Conservation (phyloP, 768 basidiomycete genomes). For the Rhodotorula kratochvilovae region DNA sequence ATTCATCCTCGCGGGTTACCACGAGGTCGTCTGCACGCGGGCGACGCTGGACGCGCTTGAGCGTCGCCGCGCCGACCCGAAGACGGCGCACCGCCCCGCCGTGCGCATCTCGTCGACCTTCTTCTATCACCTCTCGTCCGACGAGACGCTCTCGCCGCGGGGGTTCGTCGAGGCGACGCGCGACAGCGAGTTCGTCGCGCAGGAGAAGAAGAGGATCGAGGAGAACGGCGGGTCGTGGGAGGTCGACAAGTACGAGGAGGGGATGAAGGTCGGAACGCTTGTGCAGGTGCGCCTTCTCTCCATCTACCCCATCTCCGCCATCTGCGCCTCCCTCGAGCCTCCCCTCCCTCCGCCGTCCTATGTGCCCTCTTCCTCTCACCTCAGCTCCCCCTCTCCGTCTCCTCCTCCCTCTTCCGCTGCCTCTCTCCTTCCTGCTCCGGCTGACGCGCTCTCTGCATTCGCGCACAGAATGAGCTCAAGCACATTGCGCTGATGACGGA, state of each 20-base stretch:
- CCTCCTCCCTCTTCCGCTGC: too few relatives aligned
- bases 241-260: conserved; percentile 52
- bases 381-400: too few relatives aligned
- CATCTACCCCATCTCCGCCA: conserved; percentile 9
- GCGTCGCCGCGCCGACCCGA: conserved; percentile 53
- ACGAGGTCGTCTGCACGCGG: conserved; percentile 87
- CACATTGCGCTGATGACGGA: conserved; percentile 60
- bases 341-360: too few relatives aligned
- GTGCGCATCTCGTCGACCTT: conserved; percentile 96
- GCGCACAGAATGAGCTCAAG: conserved; percentile 61
- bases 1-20: conserved; percentile 83
- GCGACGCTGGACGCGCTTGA: conserved; percentile 68
- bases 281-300: conserved; percentile 63
- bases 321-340: background rate
- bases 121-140: conserved; percentile 56
- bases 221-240: conserved; percentile 50
- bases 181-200: conserved; percentile 53
- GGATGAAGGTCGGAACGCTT: conserved; percentile 83
- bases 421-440: too few relatives aligned
- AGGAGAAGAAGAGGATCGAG: conserved; percentile 50
- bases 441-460: too few relatives aligned
- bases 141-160: conserved; percentile 63
- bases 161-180: conserved; percentile 65
- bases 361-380: too few relatives aligned
- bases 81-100: conserved; percentile 67